Percentiles rank a stretch among this genome's conserved stretches.
Conservation (phyloP, 2,329 filamentous ascomycete species). For the Aureobasidium mangrovei region DNA sequence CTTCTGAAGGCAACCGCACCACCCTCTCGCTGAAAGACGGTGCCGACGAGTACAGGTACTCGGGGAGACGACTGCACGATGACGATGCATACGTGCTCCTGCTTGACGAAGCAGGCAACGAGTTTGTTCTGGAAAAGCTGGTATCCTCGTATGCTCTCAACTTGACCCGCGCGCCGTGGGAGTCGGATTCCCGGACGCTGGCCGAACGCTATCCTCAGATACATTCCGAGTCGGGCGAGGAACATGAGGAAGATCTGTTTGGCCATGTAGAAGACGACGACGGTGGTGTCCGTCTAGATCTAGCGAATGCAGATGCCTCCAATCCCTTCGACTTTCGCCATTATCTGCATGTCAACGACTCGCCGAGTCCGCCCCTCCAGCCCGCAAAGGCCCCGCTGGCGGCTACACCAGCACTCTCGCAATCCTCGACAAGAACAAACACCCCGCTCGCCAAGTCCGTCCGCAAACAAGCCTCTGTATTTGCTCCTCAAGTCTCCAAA, state of each 20-base stretch:
- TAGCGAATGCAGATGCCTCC: slow-evolving; percentile 31
- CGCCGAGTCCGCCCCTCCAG: slow-evolving; percentile 15
- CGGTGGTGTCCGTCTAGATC: slow-evolving; percentile 18
- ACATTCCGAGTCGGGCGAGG: slow-evolving; percentile 17
- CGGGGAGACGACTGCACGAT: slow-evolving; percentile 35
- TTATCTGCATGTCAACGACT: slow-evolving; percentile 30
- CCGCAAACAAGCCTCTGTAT: slow-evolving; percentile 8
- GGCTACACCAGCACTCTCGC: slow-evolving; percentile 19
- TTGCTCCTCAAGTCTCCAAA: slow-evolving; percentile 3
- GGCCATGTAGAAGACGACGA: slow-evolving; percentile 22
- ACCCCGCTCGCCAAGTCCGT: slow-evolving; percentile 14
- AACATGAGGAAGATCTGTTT: slow-evolving; percentile 18
- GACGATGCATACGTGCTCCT: slow-evolving; percentile 72
- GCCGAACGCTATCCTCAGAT: slow-evolving; percentile 56
- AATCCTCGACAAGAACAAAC: slow-evolving; percentile 9
- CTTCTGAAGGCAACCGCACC: slow-evolving; percentile 2
- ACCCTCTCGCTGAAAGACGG: slow-evolving; percentile 21
- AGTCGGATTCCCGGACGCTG: slow-evolving; percentile 54
- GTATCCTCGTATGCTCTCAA: slow-evolving; percentile 86
- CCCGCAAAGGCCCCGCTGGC: slow-evolving; percentile 18
- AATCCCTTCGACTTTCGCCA: slow-evolving; percentile 45
- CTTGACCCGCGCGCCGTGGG: slow-evolving; percentile 59
- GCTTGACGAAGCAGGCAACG: slow-evolving; percentile 65
- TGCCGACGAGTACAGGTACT: slow-evolving; percentile 32
- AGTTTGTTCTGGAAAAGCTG: slow-evolving; percentile 73